phyloP scores from a whole-genome alignment of 768 basidiomycete genomes.

The Dendrothele bispora region DNA sequence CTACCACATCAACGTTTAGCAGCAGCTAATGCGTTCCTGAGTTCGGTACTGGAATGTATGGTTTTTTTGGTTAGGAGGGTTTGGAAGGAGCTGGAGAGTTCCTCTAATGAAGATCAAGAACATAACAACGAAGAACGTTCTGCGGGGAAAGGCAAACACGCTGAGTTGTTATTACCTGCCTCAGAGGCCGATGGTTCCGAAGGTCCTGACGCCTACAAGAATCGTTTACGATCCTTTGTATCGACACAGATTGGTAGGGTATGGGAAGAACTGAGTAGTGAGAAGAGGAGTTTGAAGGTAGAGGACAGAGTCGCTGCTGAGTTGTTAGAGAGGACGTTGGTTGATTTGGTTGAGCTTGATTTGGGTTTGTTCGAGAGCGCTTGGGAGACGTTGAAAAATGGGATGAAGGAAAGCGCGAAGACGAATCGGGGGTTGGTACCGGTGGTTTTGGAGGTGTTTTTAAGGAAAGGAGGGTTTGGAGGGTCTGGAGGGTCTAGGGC shows the following conservation, averaged over 20 bases:
- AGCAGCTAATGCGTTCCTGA: slow-evolving; percentile 64
- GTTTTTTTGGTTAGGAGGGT: slow-evolving; percentile 55
- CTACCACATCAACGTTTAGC: slow-evolving; percentile 48
- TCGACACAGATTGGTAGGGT: slow-evolving; percentile 43
- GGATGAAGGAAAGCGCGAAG: slow-evolving; percentile 23
- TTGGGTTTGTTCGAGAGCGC: slow-evolving; percentile 48
- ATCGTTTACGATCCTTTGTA: slow-evolving; percentile 32
- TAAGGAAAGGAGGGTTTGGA: too few relatives aligned
- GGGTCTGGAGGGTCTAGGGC: too few relatives aligned
- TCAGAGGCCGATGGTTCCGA: background rate
- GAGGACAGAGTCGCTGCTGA: slow-evolving; percentile 43
- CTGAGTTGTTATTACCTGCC: too few relatives aligned
- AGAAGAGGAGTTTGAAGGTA: slow-evolving; percentile 48
- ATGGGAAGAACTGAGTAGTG: slow-evolving; percentile 47
- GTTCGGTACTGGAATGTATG: slow-evolving; percentile 69
- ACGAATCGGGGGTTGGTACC: slow-evolving; percentile 29
- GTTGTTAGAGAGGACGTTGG: slow-evolving; percentile 43
- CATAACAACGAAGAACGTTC: background rate
- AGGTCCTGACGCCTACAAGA: background rate
- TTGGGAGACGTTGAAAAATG: slow-evolving; percentile 42
- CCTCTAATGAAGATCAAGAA: background rate
- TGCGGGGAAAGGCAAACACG: too few relatives aligned
- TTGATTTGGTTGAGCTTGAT: slow-evolving; percentile 20
- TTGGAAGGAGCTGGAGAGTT: slow-evolving; percentile 14
- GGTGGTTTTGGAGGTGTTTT: background rate